Evolutionary conservation across 2,329 filamentous ascomycete genomes (phyloP), one percentile per base, ranked within the genome.

Genomic region (Aureobasidium vineae): DNA sequence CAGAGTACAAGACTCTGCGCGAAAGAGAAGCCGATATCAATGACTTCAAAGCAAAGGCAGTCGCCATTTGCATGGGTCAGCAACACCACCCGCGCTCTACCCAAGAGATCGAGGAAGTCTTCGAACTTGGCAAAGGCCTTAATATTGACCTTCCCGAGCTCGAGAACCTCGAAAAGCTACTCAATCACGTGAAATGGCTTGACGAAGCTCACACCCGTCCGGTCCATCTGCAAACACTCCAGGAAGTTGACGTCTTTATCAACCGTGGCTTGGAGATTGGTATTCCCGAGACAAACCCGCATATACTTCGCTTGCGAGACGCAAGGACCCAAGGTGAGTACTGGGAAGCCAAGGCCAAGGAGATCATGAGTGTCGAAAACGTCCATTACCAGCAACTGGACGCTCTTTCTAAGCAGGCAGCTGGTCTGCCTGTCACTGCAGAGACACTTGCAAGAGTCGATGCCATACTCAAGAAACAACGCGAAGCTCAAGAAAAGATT

Each of bases 301-400:
- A 94, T 70, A 83, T 97, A 65, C 81, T 84, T 15, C 88, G 87
- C 76, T 91, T 92, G 73, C 86, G 87, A 68, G 90, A 94, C 33
- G 89, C 96, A 75, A 85, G 89, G 70, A 82, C 84, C 7, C 86
- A 89, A 31, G 95, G 94, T 45, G 86, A 92, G 73, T 83, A 90
- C 53, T 99, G 95, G 95, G 95, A 98, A 79, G 84, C 86, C 56
- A 98, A 97, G 77, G 94, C 92, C 2, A 90, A 90, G 72, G 94
- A 99, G 75, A 83, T 99, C 63, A 96, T 98, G 79, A 85, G 88
- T n/a, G 92, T 92, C 10, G 94, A 98, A 73, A 84, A 89, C 49
- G 89, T 98, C 13, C 92, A 98, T 77, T 98, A 96, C 73, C 91
- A 93, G 63, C 95, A 99, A 75, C 85, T 99, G 0, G 95, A 98